A percentile compares a stretch with the other conserved stretches of the same genome.
These are phyloP conservation scores for Rhododendron kiyosumense DNA, from an alignment of 148 eudicot species.

Conservation along the genomic window DNA sequence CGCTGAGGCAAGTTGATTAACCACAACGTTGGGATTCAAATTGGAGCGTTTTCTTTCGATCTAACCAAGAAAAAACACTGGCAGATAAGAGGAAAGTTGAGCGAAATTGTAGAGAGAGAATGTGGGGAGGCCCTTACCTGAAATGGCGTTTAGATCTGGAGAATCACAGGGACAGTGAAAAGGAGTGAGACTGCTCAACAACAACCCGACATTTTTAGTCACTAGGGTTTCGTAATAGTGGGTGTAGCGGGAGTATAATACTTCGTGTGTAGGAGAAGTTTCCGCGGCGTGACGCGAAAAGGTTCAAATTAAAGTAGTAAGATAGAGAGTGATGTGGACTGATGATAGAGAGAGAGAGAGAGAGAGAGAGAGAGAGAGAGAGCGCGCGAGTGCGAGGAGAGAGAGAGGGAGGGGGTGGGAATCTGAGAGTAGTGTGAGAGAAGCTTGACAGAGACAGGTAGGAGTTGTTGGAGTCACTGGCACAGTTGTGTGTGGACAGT, in stretches of 20 bases:
- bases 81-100: not conserved
- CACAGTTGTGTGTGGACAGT: not conserved
- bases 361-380: not conserved
- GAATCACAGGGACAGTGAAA: not conserved
- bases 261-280: not conserved
- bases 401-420: too few relatives aligned
- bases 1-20: too few relatives aligned
- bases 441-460: constrained; percentile 2
- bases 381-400: too few relatives aligned
- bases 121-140: constrained; percentile 2
- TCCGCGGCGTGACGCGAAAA: not conserved
- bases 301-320: not conserved
- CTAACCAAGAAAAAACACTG: constrained; percentile 4
- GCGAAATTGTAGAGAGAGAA: not conserved
- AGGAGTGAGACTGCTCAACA: constrained; percentile 7
- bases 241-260: not conserved
- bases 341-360: not conserved
- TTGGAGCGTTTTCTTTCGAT: not conserved
- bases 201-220: not conserved
- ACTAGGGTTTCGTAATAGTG: constrained; percentile 16
- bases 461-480: not conserved
- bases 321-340: not conserved
- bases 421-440: not conserved
- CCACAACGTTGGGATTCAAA: not conserved
- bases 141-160: constrained; percentile 12